A percentile compares a stretch with the other conserved stretches of the same genome.
Evolutionary conservation across 805 yeast species (phyloP).

Genomic region (Wickerhamomyces subpelliculosus): DNA sequence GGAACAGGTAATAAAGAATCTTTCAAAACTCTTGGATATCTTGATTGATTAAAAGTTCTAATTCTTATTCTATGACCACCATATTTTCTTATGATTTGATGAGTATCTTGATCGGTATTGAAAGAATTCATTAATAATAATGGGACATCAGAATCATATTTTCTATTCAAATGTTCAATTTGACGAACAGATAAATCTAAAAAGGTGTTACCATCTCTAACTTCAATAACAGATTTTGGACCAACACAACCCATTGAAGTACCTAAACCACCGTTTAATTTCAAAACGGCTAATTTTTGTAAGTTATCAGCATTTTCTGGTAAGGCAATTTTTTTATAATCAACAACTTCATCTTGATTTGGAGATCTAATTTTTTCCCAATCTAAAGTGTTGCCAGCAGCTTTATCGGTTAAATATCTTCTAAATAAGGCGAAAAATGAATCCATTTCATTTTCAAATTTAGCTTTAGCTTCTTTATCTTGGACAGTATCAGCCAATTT

Average conservation of each 20-base stretch:
- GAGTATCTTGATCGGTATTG: slow-evolving; percentile 95
- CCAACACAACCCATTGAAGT: slow-evolving; percentile 99
- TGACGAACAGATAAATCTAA: slow-evolving; percentile 94
- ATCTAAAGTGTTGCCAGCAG: slow-evolving; percentile 73
- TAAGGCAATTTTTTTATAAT: slow-evolving; percentile 47
- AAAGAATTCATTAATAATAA: slow-evolving; percentile 96
- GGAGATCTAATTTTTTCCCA: slow-evolving; percentile 98
- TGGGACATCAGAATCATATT: slow-evolving; percentile 89
- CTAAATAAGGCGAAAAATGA: slow-evolving; percentile 89
- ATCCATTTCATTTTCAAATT: slow-evolving; percentile 90
- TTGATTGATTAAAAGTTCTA: slow-evolving; percentile 95
- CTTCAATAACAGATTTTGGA: slow-evolving; percentile 96
- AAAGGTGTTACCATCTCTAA: slow-evolving; percentile 96
- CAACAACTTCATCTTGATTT: slow-evolving; percentile 79
- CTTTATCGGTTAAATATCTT: slow-evolving; percentile 85
- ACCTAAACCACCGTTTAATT: slow-evolving; percentile 97
- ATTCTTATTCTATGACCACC: slow-evolving; percentile 94
- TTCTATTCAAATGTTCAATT: slow-evolving; percentile 89
- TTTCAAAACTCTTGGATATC: slow-evolving; percentile 91
- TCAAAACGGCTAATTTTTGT: slow-evolving; percentile 86
- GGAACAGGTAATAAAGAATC: slow-evolving; percentile 97
- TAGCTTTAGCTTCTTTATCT: slow-evolving; percentile 38
- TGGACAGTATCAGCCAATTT: slow-evolving; percentile 76
- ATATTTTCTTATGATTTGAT: slow-evolving; percentile 90
- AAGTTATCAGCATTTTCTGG: slow-evolving; percentile 38